Percentiles rank a stretch among this genome's conserved stretches.
Evolutionary conservation across 2,329 filamentous ascomycete genomes (phyloP).

Genomic region (Hypoxylon sp.): DNA sequence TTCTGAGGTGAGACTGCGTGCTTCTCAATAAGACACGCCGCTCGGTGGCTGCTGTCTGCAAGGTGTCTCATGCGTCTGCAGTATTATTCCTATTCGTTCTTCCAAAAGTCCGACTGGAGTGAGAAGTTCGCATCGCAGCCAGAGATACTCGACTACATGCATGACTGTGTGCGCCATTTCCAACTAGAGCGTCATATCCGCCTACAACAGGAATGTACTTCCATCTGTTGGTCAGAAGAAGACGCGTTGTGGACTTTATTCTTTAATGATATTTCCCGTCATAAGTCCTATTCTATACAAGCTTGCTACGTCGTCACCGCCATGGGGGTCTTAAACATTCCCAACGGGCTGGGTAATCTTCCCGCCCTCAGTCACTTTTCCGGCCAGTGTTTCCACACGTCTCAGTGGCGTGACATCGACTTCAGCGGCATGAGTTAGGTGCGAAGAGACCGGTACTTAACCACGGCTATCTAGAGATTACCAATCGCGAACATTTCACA

Average conservation of each 20-base stretch:
- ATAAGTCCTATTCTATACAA: background rate
- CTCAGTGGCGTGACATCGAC: constrained; percentile 5
- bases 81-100: background rate
- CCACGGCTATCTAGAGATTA: background rate
- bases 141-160: constrained; percentile 4
- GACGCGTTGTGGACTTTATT: background rate
- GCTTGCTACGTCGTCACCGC: background rate
- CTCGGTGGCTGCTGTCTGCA: background rate
- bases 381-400: constrained; percentile 3
- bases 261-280: background rate
- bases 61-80: background rate
- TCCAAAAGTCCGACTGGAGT: background rate
- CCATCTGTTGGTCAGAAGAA: background rate
- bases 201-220: background rate
- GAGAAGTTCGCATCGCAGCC: background rate
- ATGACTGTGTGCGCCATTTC: background rate
- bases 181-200: background rate
- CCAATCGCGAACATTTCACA: background rate
- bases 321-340: background rate
- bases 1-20: background rate
- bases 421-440: background rate
- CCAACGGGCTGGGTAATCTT: background rate
- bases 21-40: no score
- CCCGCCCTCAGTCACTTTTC: background rate
- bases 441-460: background rate